phyloP scores from a whole-genome alignment of 805 yeast genomes.

The Teunomyces stri region DNA sequence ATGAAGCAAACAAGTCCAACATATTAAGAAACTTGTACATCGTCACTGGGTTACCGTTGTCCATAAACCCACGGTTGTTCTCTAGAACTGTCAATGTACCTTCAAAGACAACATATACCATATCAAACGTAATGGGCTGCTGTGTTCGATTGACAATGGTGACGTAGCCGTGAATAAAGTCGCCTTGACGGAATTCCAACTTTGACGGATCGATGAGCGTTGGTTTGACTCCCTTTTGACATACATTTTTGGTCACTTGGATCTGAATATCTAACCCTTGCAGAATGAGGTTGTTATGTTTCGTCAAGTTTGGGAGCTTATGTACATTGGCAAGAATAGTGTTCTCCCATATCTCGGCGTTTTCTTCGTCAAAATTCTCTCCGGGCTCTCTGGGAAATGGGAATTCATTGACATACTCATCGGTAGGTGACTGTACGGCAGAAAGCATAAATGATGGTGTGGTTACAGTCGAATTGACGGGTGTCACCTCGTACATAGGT shows the following conservation, averaged over 20 bases:
- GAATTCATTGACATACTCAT: constrained; percentile 8
- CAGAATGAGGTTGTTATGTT: constrained; percentile 15
- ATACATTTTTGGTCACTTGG: constrained; percentile 35
- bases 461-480: constrained; percentile 8
- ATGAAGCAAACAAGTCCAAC: constrained; percentile 44
- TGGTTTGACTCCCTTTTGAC: constrained; percentile 40
- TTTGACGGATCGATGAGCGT: constrained; percentile 28
- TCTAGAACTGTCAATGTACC: constrained; percentile 31
- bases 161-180: constrained; percentile 43
- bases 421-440: constrained; percentile 7
- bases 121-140: constrained; percentile 38
- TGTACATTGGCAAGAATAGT: constrained; percentile 44
- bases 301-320: constrained; percentile 32
- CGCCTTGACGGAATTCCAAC: constrained; percentile 39
- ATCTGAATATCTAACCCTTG: constrained; percentile 31
- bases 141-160: constrained; percentile 31
- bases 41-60: constrained; percentile 22
- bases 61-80: constrained; percentile 16
- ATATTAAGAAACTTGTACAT: constrained; percentile 41
- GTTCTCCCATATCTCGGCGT: constrained; percentile 31
- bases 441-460: constrained; percentile 6
- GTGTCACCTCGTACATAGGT: constrained; percentile 29
- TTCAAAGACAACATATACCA: constrained; percentile 45
- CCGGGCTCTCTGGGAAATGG: constrained; percentile 15
- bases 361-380: constrained; percentile 17